These are phyloP conservation scores for Cryptosporidium ubiquitum DNA, from an alignment of 169 alveolate genomes.

Conservation along the genomic window DNA sequence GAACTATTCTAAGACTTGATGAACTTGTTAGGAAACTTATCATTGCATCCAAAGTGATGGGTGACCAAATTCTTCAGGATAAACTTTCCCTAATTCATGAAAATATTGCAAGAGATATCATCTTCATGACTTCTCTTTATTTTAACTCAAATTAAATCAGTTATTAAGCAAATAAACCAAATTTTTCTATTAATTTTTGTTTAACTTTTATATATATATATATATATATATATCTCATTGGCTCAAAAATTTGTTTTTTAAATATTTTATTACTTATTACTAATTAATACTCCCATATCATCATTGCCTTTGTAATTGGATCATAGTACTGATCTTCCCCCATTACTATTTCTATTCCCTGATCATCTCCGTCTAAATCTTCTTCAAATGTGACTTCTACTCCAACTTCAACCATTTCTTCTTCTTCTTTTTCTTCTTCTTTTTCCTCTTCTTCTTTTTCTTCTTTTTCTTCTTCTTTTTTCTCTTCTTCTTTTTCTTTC, in stretches of 20 bases:
- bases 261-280: no score
- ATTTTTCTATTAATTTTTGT: constrained; percentile 64
- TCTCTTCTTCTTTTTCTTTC: background rate
- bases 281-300: constrained; percentile 35
- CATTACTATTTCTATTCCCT: no score
- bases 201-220: no score
- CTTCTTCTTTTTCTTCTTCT: background rate
- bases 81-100: constrained; percentile 85
- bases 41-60: constrained; percentile 89
- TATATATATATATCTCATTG: no score
- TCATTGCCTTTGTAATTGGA: constrained; percentile 32
- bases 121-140: constrained; percentile 93
- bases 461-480: background rate
- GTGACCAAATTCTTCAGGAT: constrained; percentile 85
- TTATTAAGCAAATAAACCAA: constrained; percentile 67
- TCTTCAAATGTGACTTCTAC: no score
- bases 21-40: constrained; percentile 86
- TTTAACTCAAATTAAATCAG: constrained; percentile 77
- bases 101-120: constrained; percentile 92
- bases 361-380: no score
- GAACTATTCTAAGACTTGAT: constrained; percentile 90
- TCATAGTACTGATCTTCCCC: no score
- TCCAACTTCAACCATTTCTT: background rate
- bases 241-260: no score
- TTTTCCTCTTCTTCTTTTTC: background rate